Percentiles rank a stretch among this genome's conserved stretches.
Conservation (phyloP, 2,329 filamentous ascomycete species). For the Blumeria graminis region DNA sequence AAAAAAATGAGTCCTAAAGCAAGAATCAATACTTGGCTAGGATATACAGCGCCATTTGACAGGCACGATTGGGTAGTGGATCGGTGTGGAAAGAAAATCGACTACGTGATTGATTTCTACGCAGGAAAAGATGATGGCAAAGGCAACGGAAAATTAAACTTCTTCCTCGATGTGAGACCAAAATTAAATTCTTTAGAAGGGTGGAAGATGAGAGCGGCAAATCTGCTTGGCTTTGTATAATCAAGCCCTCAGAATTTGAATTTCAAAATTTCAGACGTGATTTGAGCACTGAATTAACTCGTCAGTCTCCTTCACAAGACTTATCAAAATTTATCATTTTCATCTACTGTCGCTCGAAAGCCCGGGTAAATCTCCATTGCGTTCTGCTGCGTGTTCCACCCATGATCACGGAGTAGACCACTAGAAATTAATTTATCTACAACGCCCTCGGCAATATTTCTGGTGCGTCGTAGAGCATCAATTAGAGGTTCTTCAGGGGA, state of each 20-base stretch:
- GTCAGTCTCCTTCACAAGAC: too few relatives aligned
- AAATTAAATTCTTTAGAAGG: constrained; percentile 47
- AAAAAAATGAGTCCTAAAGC: constrained; percentile 56
- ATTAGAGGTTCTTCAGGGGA: not conserved
- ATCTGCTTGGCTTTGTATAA: constrained; percentile 22
- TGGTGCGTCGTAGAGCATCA: constrained; percentile 2
- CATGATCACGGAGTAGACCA: constrained; percentile 20
- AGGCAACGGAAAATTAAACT: constrained; percentile 26
- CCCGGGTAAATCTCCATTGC: constrained; percentile 42
- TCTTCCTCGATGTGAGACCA: constrained; percentile 43
- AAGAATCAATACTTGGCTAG: constrained; percentile 55
- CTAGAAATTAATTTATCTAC: not conserved
- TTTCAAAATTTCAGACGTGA: too few relatives aligned
- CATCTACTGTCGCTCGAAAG: constrained; percentile 12
- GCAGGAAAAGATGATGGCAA: constrained; percentile 31
- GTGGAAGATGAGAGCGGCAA: constrained; percentile 36
- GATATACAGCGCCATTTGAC: constrained; percentile 85
- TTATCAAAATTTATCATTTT: not conserved
- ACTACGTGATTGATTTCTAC: constrained; percentile 98
- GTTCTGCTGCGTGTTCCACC: constrained; percentile 41
- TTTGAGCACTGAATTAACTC: too few relatives aligned
- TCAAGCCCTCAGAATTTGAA: too few relatives aligned
- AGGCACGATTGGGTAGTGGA: constrained; percentile 95
- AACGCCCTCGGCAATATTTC: not conserved
- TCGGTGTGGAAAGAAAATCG: constrained; percentile 59